Base-by-base conservation (phyloP, 2,329 filamentous ascomycete genomes). In the Capronia epimyces region DNA sequence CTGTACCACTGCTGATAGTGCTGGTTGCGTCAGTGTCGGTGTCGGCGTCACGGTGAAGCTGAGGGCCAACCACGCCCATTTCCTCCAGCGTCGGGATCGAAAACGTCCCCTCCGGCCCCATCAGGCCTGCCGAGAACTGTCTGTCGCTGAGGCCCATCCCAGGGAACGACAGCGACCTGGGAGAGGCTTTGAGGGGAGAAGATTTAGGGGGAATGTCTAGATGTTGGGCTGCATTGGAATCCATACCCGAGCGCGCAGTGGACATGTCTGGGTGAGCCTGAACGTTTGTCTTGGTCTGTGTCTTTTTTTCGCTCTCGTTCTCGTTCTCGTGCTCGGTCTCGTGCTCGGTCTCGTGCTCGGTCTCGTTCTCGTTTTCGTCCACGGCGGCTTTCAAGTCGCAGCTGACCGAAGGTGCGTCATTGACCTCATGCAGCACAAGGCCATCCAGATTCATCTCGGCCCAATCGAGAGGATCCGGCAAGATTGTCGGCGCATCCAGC, bases 81-180 rank as follows among this genome's bases (percentile, higher is more conserved):
- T 89, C 86, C 53, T 81, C 74, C 61, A 89, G 71, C 0, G 82
- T 86, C 44, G 84, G 84, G n/a, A 85, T 75, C 0, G 79, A 76
- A 58, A 89, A 89, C 61, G 88, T 81, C 0, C 75, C 75, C 0
- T 80, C 77, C 0, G 85, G 85, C 0, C 86, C 86, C 5, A 84
- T 75, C 15, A 89, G 75, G 0, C 70, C 69, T 1, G 63, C 66
- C 2, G 47, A 21, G 61, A 87, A 89, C 0, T 78, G 77, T 1
- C 68, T 73, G 42, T 87, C 83, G 0, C 71, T 65, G n/a, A 27
- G 5, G 24, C 24, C 5, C 24, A 27, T 10, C 24, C 24, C n/a
- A n/a, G n/a, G n/a, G n/a, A n/a, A n/a, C n/a, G n/a, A n/a, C n/a
- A n/a, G n/a, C n/a, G n/a, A n/a, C n/a, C n/a, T n/a, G n/a, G n/a